Conservation (phyloP, 768 basidiomycete genomes). For the Coprinopsis sp. region DNA sequence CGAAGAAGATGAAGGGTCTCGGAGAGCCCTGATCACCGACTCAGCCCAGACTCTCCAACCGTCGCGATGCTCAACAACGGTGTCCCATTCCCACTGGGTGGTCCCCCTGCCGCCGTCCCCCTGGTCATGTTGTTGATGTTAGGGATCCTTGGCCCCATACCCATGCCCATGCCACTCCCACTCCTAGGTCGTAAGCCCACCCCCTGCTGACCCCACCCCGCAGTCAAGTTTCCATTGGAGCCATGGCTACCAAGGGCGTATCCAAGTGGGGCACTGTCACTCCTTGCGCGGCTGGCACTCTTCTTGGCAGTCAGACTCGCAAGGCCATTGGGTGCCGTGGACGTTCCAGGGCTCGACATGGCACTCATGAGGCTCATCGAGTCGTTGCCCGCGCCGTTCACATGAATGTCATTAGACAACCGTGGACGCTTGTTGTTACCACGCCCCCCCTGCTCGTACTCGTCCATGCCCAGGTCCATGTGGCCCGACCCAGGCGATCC, state of each 20-base stretch:
- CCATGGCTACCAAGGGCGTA: constrained; percentile 28
- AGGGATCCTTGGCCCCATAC: constrained; percentile 23
- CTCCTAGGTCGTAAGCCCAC: constrained; percentile 40
- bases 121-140: constrained; percentile 34
- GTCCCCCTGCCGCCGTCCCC: background rate
- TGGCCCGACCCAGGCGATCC: constrained; percentile 37
- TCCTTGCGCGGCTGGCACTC: constrained; percentile 50
- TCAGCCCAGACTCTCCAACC: background rate
- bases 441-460: constrained; percentile 26
- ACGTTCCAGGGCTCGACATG: constrained; percentile 30
- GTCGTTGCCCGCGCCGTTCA: constrained; percentile 15
- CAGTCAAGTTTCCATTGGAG: constrained; percentile 13
- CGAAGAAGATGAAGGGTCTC: background rate
- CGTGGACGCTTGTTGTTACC: constrained; percentile 49
- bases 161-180: constrained; percentile 38
- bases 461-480: constrained; percentile 46
- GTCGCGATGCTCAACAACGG: constrained; percentile 20
- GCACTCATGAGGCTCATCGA: constrained; percentile 30
- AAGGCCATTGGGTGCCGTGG: constrained; percentile 16
- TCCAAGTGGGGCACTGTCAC: constrained; percentile 63
- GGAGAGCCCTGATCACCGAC: background rate
- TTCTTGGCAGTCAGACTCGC: constrained; percentile 31
- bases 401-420: constrained; percentile 23
- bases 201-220: constrained; percentile 20
- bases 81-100: constrained; percentile 7